phyloP scores from a whole-genome alignment of 768 basidiomycete species.

The Pisolithus microcarpus region DNA sequence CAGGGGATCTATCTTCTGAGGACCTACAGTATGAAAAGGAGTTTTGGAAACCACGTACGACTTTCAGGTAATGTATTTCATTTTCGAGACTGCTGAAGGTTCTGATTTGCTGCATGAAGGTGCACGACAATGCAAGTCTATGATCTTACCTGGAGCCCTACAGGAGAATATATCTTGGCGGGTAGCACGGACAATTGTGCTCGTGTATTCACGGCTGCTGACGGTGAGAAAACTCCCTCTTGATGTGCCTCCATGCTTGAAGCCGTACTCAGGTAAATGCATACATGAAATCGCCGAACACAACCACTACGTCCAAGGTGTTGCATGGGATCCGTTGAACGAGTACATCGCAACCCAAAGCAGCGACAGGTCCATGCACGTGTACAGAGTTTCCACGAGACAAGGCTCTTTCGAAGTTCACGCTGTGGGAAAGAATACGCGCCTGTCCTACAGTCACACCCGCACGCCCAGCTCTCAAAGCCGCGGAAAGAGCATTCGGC shows the following conservation, averaged over 20 bases:
- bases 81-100: not conserved
- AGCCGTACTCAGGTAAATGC: slow-evolving; percentile 56
- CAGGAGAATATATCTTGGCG: slow-evolving; percentile 89
- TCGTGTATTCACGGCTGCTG: slow-evolving; percentile 66
- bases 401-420: slow-evolving; percentile 84
- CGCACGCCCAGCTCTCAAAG: slow-evolving; percentile 62
- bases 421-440: slow-evolving; percentile 82
- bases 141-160: slow-evolving; percentile 95
- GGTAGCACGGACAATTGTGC: slow-evolving; percentile 97
- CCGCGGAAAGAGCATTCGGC: slow-evolving; percentile 55
- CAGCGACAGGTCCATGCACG: slow-evolving; percentile 92
- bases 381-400: slow-evolving; percentile 77
- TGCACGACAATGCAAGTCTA: slow-evolving; percentile 96
- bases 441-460: slow-evolving; percentile 59
- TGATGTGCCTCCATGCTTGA: not conserved
- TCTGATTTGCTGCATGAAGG: slow-evolving; percentile 32
- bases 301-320: slow-evolving; percentile 95
- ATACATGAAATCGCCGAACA: slow-evolving; percentile 90
- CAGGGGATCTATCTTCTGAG: slow-evolving; percentile 72
- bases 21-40: slow-evolving; percentile 90
- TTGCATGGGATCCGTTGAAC: slow-evolving; percentile 97
- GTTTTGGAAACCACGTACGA: slow-evolving; percentile 85
- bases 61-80: slow-evolving; percentile 54
- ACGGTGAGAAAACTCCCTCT: slow-evolving; percentile 43
- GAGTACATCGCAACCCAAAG: slow-evolving; percentile 97